Evolutionary conservation across 2,329 filamentous ascomycete species (phyloP), one percentile per base, ranked within the genome.

Genomic region (Fusarium sulawesiense): DNA sequence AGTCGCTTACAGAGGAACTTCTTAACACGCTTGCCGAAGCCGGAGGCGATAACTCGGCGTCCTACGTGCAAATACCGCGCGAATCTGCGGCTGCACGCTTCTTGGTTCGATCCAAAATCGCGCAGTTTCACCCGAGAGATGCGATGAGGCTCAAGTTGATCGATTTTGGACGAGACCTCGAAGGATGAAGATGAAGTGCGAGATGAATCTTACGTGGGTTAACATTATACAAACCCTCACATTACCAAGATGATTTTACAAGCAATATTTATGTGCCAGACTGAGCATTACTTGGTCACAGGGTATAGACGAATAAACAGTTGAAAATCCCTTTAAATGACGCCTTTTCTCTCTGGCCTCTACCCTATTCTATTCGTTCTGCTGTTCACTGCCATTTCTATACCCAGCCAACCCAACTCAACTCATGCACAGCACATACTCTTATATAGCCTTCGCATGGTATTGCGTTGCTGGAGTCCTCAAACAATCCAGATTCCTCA

Each of bases 401-500:
- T 56, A 23, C 21, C 42, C n/a, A 21, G 27, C 27, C 27, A 40
- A 21, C 20, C 23, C 20, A 53, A 10, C 20, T 25, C 20, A 53
- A 10, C 20, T 25, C 21, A 32, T 45, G 23, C 21, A 12, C 44
- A 32, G 25, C 14, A 21, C 21, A 46, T 29, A 12, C 44, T 20
- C 37, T 72, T 78, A 85, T 75, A 89, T 79, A 67, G 76, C 82
- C 77, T 82, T 82, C 8, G 91, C 90, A 68, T 83, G 82, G 80
- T 94, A 91, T 71, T 87, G 84, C 12, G 91, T 80, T 45, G 86
- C 80, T 13, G 94, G 94, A 64, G 88, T 80, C 56, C 89, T 83
- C 77, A 98, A 78, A 67, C 90, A 89, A 57, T 84, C 85, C 62
- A 92, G 81, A 78, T 95, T 93, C 73, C 93, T 86, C 55, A 97